These are phyloP conservation scores for Boletus rufocinnamomeus DNA, from an alignment of 768 basidiomycete genomes.

Conservation along the genomic window DNA sequence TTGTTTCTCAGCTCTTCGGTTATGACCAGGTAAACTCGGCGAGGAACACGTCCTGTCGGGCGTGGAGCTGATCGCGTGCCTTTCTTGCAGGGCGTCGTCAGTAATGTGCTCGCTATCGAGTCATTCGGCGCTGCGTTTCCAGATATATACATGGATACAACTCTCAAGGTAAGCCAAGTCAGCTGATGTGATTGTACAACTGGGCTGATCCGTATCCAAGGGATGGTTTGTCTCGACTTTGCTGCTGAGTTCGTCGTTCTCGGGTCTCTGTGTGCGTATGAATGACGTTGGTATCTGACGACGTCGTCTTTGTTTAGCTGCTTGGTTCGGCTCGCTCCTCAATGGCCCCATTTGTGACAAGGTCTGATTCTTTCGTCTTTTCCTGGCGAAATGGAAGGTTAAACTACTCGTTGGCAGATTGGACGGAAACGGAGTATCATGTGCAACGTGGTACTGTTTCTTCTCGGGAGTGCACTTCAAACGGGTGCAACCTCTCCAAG, in stretches of 20 bases:
- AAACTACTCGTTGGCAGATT: conserved; percentile 16
- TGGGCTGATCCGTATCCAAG: conserved; percentile 15
- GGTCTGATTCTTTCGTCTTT: conserved; percentile 8
- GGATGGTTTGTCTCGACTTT: conserved; percentile 37
- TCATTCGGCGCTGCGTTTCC: conserved; percentile 38
- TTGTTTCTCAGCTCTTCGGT: conserved; percentile 30
- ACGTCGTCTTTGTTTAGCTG: conserved; percentile 21
- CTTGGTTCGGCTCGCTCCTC: conserved; percentile 32
- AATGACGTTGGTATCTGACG: conserved; percentile 9
- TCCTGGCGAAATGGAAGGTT: neutral
- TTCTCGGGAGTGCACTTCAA: conserved; percentile 34
- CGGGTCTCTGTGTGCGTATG: neutral
- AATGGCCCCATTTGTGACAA: conserved; percentile 37
- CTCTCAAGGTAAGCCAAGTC: conserved; percentile 24
- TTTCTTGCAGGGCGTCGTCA: conserved; percentile 31
- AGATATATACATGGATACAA: conserved; percentile 30
- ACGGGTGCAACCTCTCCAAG: conserved; percentile 32
- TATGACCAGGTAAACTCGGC: conserved; percentile 29
- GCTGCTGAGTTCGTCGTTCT: conserved; percentile 25
- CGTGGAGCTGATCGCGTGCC: neutral
- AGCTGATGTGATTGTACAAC: neutral
- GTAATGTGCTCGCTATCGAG: conserved; percentile 36
- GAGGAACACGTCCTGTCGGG: neutral
- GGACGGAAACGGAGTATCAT: conserved; percentile 33
- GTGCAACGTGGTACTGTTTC: conserved; percentile 31